Evolutionary conservation across 2,329 filamentous ascomycete genomes (phyloP).

Genomic region (Calonectria honghensis): DNA sequence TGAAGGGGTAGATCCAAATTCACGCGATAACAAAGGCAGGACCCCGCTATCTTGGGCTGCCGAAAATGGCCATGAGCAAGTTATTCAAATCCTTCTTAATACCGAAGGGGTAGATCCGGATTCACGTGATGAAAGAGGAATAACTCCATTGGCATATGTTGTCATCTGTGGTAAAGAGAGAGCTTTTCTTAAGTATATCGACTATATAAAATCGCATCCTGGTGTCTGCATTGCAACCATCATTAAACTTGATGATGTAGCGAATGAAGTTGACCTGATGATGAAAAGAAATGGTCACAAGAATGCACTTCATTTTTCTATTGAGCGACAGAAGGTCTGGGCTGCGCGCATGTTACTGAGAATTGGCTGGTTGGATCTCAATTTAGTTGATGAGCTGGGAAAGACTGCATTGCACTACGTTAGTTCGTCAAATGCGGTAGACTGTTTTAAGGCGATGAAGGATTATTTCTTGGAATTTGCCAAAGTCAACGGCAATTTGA

Average conservation of each 20-base stretch:
- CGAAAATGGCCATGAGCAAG: neutral
- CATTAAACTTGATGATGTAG: neutral
- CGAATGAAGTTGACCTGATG: neutral
- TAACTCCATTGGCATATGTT: neutral
- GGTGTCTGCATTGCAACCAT: neutral
- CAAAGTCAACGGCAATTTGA: neutral
- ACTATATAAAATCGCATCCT: neutral
- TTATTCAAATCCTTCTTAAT: neutral
- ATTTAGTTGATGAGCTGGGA: neutral
- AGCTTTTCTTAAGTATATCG: neutral
- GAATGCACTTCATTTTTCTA: neutral
- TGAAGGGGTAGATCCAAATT: neutral
- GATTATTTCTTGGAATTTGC: neutral
- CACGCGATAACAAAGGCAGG: neutral
- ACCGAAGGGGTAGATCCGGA: neutral
- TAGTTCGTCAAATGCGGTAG: neutral
- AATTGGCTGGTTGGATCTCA: neutral
- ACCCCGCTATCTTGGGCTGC: neutral
- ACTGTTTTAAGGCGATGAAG: no score
- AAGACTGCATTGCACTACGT: neutral
- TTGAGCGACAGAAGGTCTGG: neutral
- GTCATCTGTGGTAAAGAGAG: fast-evolving
- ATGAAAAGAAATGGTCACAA: neutral
- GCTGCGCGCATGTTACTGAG: neutral
- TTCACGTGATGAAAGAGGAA: neutral